A percentile compares a stretch with the other conserved stretches of the same genome.
Evolutionary conservation across 305 asterid species (phyloP).

Genomic region (Fraxinus paxiana): DNA sequence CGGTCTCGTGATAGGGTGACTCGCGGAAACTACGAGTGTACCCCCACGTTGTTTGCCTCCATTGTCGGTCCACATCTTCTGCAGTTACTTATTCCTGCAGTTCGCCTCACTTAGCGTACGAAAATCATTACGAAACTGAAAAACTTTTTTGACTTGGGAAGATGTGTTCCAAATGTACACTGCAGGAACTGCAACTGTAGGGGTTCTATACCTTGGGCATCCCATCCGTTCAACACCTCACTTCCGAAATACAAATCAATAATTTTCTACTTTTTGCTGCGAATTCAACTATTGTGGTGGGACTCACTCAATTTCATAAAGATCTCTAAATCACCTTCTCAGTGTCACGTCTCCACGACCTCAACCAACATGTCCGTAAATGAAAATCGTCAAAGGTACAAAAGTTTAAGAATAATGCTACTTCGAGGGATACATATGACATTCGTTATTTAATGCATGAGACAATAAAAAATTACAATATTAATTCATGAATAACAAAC

Average conservation of each 20-base stretch:
- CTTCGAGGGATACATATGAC: not conserved
- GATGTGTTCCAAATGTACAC: not conserved
- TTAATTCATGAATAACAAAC: too few species aligned
- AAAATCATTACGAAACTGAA: not conserved
- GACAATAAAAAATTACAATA: too few species aligned
- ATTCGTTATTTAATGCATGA: too few species aligned
- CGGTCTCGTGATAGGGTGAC: not conserved
- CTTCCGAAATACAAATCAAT: conserved; percentile 22
- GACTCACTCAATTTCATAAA: not conserved
- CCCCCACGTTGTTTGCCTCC: not conserved
- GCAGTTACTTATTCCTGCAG: not conserved
- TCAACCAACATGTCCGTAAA: too few species aligned
- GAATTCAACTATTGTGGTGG: conserved; percentile 4
- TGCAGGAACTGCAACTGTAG: conserved; percentile 15
- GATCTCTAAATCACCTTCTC: not conserved
- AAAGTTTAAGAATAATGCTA: too few species aligned
- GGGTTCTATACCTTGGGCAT: not conserved
- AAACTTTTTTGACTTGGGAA: not conserved
- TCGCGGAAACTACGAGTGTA: not conserved
- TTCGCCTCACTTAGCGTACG: not conserved
- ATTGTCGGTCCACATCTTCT: not conserved
- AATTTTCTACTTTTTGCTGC: conserved; percentile 25
- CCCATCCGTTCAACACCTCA: conserved; percentile 17
- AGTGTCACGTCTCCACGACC: too few species aligned
- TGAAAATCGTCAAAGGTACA: too few species aligned